Conservation (phyloP, 371 early-diverging fungal genomes). For the Entomophthora muscae region DNA sequence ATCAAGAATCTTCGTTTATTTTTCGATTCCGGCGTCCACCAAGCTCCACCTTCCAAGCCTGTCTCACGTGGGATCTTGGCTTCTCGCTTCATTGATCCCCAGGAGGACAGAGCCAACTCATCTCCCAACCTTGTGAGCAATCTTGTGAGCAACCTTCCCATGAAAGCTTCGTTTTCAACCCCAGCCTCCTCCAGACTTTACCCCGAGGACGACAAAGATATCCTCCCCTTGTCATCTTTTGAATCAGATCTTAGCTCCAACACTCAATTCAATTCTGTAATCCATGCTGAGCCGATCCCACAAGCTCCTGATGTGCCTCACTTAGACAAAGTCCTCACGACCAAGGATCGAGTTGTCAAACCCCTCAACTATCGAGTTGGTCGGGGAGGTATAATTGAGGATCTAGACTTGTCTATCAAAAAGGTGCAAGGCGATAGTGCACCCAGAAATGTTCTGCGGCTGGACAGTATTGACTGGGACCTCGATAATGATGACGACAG, state of each 20-base stretch:
- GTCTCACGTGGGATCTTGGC: not conserved
- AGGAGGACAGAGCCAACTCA: not conserved
- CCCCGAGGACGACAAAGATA: not conserved
- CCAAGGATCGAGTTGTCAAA: conserved; percentile 1
- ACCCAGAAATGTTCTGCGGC: not conserved
- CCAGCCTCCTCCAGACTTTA: not conserved
- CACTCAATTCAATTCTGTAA: not conserved
- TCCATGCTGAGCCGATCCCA: not conserved
- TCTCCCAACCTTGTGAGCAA: not conserved
- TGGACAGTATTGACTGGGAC: conserved; percentile 6
- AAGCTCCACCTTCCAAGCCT: not conserved
- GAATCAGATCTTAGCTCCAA: not conserved
- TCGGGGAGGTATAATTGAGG: conserved; percentile 2
- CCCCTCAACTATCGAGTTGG: conserved; percentile 6
- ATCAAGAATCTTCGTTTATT: conserved; percentile 2
- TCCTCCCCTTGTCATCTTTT: not conserved
- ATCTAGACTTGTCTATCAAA: conserved; percentile 7
- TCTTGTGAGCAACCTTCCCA: too few species aligned
- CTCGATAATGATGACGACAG: not conserved
- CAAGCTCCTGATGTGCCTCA: not conserved
- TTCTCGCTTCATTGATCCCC: not conserved
- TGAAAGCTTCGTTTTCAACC: not conserved
- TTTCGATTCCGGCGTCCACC: not conserved
- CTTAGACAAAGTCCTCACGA: not conserved
- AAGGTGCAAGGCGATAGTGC: not conserved